Percentiles rank a stretch among this genome's conserved stretches.
Conservation (phyloP, 768 basidiomycete genomes). For the Hortiboletus campestris region DNA sequence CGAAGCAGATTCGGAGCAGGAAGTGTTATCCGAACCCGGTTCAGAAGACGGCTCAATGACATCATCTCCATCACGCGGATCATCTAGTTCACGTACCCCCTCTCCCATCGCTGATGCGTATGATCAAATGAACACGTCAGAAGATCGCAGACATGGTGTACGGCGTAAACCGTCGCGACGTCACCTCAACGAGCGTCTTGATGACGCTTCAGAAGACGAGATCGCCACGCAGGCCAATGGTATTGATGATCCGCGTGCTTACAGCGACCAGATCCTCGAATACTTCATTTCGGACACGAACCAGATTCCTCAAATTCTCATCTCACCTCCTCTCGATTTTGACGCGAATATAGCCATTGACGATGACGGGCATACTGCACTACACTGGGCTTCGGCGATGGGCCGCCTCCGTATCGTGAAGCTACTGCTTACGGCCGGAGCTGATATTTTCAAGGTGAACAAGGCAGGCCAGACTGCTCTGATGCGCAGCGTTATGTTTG, state of each 20-base stretch:
- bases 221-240: slow-evolving; percentile 41
- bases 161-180: slow-evolving; percentile 50
- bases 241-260: slow-evolving; percentile 57
- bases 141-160: slow-evolving; percentile 34
- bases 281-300: slow-evolving; percentile 98
- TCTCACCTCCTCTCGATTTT: slow-evolving; percentile 85
- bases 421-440: slow-evolving; percentile 87
- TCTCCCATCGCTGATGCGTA: slow-evolving; percentile 67
- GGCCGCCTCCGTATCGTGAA: slow-evolving; percentile 96
- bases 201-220: slow-evolving; percentile 46
- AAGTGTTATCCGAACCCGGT: slow-evolving; percentile 62
- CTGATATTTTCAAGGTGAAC: slow-evolving; percentile 96
- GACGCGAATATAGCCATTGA: slow-evolving; percentile 97
- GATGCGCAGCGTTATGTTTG: slow-evolving; percentile 99
- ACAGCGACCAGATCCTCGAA: slow-evolving; percentile 94
- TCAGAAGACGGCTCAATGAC: slow-evolving; percentile 91
- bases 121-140: slow-evolving; percentile 27
- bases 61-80: slow-evolving; percentile 81
- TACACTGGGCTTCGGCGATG: slow-evolving; percentile 99
- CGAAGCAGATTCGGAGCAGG: slow-evolving; percentile 61
- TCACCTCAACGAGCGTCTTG: slow-evolving; percentile 44
- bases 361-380: slow-evolving; percentile 94
- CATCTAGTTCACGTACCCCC: slow-evolving; percentile 90
- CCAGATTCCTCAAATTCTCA: slow-evolving; percentile 83
- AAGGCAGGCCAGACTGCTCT: slow-evolving; percentile 94